Percentiles rank a stretch among this genome's conserved stretches.
phyloP scores from a whole-genome alignment of 768 basidiomycete species.

The Auricularia heimuer region DNA sequence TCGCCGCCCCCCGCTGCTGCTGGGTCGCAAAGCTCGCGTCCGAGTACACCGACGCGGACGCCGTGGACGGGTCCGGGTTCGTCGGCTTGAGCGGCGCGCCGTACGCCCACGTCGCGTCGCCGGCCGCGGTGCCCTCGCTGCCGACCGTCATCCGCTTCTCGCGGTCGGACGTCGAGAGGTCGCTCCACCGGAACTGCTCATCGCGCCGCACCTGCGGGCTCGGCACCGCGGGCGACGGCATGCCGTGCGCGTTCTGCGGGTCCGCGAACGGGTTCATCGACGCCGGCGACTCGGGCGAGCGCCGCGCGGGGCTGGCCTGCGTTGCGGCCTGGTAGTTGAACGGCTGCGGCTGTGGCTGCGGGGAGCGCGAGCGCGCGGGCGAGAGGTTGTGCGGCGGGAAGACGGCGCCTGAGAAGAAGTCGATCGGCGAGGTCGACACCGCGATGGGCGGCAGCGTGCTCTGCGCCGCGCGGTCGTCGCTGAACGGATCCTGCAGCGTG shows the following conservation, averaged over 20 bases:
- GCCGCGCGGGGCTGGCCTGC: not conserved
- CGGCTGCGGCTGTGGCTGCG: not conserved
- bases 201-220: not conserved
- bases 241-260: not conserved
- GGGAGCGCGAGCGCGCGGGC: not conserved
- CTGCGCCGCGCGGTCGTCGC: not conserved
- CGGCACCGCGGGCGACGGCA: not conserved
- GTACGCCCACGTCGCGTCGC: not conserved
- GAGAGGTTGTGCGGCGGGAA: not conserved
- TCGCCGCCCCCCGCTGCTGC: not conserved
- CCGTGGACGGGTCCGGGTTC: slow-evolving; percentile 1
- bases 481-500: not conserved
- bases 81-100: not conserved
- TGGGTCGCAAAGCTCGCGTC: not conserved
- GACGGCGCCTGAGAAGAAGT: not conserved
- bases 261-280: slow-evolving; percentile 2
- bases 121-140: not conserved
- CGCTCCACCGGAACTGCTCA: not conserved
- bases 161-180: not conserved
- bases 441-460: not conserved
- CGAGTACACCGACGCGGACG: not conserved
- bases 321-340: not conserved
- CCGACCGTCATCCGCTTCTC: not conserved
- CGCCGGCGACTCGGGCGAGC: not conserved
- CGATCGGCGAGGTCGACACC: not conserved